Evolutionary conservation across 345 rosid genomes (phyloP), one percentile per base, ranked within the genome.

Genomic region (Acer yangbiense): DNA sequence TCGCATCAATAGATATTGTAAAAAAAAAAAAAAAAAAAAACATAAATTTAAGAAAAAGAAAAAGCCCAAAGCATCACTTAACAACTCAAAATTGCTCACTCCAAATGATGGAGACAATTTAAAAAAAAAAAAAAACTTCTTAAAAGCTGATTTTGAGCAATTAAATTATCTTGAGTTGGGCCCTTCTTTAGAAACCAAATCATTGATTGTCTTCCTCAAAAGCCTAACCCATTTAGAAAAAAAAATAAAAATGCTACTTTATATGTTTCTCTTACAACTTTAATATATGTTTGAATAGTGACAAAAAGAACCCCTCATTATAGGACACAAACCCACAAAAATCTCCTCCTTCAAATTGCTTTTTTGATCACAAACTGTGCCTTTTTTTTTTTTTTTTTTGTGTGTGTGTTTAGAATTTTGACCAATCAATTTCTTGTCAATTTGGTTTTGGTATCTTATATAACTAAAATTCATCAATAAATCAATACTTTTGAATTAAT

Each of bases 201-300:
- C n/a, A 43, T 77, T 67, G n/a, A 44, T 75, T 62, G 62, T 76
- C 23, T 63, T 73, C 70, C 82, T 85, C 8, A 73, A 80, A 80
- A 83, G 82, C 66, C 78, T 65, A 79, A 65, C 77, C 83, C 65
- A 21, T 62, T 41, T 54, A 41, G 54, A 43, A 75, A 80, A 75
- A 80, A 17, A 57, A 57, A 57, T 35, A 35, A 35, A 60, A 60
- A 6, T 8, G 23, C 68, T 62, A 52, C 78, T 73, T 64, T 54
- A 32, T 52, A 23, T 52, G 5, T 23, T 23, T 20, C 8, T 50
- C 70, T 71, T 52, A 9, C 73, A 54, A 29, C 77, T 50, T 27
- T 0, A 54, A 83, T 81, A 81, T 76, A 54, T 74, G 79, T 70
- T 65, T 52, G 74, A 60, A 83, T 76, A 61, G 64, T 73, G 84